A percentile compares a stretch with the other conserved stretches of the same genome.
These are phyloP conservation scores for Lactarius indigo DNA, from an alignment of 768 basidiomycete species.

Conservation along the genomic window DNA sequence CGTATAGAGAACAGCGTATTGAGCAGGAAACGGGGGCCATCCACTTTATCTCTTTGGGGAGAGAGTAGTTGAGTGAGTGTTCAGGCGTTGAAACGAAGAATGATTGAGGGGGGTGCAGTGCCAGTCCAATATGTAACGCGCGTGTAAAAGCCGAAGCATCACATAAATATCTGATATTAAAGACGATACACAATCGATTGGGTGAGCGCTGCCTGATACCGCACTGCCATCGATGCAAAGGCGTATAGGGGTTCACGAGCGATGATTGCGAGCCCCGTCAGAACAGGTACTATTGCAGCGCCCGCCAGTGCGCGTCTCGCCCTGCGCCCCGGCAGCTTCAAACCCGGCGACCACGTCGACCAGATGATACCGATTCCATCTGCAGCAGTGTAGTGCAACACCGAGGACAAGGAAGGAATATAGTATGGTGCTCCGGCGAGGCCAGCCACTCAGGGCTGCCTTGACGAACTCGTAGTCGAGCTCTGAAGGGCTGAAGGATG, in stretches of 20 bases:
- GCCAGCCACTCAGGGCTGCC: conserved; percentile 59
- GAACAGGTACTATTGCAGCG: conserved; percentile 46
- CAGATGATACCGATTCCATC: conserved; percentile 58
- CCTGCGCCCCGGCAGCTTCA: conserved; percentile 30
- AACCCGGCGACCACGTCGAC: conserved; percentile 43
- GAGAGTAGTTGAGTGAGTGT: not conserved
- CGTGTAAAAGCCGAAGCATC: not conserved
- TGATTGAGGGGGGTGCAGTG: no score
- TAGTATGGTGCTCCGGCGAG: conserved; percentile 54
- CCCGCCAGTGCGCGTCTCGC: conserved; percentile 35
- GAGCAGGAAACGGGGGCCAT: not conserved
- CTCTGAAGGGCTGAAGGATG: conserved; percentile 64
- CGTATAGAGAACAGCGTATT: not conserved
- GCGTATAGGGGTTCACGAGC: conserved; percentile 56
- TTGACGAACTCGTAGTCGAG: conserved; percentile 85
- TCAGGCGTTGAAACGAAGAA: no score
- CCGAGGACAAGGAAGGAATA: conserved; percentile 60
- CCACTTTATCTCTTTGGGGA: not conserved
- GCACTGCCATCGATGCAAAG: conserved; percentile 46
- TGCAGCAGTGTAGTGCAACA: conserved; percentile 54
- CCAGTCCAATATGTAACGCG: not conserved
- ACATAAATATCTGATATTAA: conserved; percentile 25
- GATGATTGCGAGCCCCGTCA: conserved; percentile 53
- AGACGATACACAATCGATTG: conserved; percentile 47
- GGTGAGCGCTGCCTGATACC: conserved; percentile 51